These are phyloP conservation scores for Neospermospora avenae DNA, from an alignment of 2,329 filamentous ascomycete genomes.

Conservation along the genomic window DNA sequence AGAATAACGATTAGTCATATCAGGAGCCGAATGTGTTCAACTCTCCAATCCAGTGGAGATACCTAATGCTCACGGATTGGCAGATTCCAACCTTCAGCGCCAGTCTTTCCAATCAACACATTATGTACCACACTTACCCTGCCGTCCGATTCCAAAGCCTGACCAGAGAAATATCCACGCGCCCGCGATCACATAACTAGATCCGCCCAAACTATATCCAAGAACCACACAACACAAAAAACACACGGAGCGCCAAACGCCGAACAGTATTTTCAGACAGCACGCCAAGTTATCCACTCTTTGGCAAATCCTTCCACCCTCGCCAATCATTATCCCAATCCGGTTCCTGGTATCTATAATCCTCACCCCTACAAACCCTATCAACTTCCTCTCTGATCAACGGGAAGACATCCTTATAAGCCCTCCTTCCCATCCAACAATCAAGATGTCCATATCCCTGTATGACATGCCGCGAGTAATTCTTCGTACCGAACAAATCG, in stretches of 20 bases:
- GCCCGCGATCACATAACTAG: too few relatives aligned
- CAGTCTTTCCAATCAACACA: too few relatives aligned
- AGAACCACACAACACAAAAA: not conserved
- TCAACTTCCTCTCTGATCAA: constrained; percentile 53
- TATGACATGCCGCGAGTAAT: constrained; percentile 51
- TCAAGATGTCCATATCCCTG: constrained; percentile 59
- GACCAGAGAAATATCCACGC: too few relatives aligned
- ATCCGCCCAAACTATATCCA: not conserved
- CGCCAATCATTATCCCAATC: constrained; percentile 28
- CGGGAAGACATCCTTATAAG: constrained; percentile 58
- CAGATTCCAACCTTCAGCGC: too few relatives aligned
- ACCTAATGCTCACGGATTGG: too few relatives aligned
- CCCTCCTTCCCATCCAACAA: constrained; percentile 59
- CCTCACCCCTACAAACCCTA: constrained; percentile 39
- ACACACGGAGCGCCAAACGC: not conserved
- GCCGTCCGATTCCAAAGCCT: too few relatives aligned
- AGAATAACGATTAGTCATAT: too few relatives aligned
- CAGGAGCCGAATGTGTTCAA: too few relatives aligned
- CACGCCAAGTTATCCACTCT: not conserved
- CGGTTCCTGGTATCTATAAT: constrained; percentile 27
- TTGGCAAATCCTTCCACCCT: constrained; percentile 9
- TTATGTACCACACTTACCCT: too few relatives aligned
- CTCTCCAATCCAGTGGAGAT: too few relatives aligned
- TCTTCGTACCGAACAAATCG: constrained; percentile 46
- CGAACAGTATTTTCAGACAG: too few relatives aligned